Evolutionary conservation across 2,329 filamentous ascomycete genomes (phyloP), one percentile per base, ranked within the genome.

Genomic region (Xylaria sp.): DNA sequence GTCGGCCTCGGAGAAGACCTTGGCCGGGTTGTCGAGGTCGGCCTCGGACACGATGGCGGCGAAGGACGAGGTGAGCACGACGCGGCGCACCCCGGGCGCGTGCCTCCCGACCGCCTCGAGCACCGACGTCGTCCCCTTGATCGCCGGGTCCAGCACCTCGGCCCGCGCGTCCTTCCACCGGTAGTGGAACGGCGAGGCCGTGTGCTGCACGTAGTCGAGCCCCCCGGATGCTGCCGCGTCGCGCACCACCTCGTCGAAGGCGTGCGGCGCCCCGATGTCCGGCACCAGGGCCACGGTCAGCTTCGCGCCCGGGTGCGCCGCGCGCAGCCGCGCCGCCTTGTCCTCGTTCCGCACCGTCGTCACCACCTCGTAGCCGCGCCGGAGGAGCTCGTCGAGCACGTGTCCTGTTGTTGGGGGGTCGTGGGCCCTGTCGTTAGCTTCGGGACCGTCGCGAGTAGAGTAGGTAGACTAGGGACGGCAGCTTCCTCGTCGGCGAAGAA

Each of bases 251-350:
- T 85, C 78, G 64, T 90, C 85, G 68, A 96, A 96, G 52, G 91
- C 91, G 50, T 81, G 80, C 40, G 85, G 80, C 65, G 85, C 72
- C 2, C 90, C 89, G 62, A 96, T 89, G 67, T 96, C 91, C 17
- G 87, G 84, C 20, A 95, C 90, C 62, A 94, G 85, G 50, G 70
- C 74, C 11, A 81, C 73, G 26, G 72, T 65, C 17, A 86, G 78
- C 26, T 74, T 73, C 13, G 76, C 73, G 18, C 70, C 68, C 1
- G 78, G 72, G 66, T 83, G 75, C 8, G 80, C 77, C 47, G 74
- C 71, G 43, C 76, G 76, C 57, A 85, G 79, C 61, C 75, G 76
- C 41, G 74, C 61, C 17, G 81, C 81, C 66, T 85, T 84, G 43
- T 76, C 73, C 57, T 83, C 75, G 42, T 75, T 77, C 42, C 82